Conservation (phyloP, 352 stramenopile genomes). For the Phytophthora multivora region DNA sequence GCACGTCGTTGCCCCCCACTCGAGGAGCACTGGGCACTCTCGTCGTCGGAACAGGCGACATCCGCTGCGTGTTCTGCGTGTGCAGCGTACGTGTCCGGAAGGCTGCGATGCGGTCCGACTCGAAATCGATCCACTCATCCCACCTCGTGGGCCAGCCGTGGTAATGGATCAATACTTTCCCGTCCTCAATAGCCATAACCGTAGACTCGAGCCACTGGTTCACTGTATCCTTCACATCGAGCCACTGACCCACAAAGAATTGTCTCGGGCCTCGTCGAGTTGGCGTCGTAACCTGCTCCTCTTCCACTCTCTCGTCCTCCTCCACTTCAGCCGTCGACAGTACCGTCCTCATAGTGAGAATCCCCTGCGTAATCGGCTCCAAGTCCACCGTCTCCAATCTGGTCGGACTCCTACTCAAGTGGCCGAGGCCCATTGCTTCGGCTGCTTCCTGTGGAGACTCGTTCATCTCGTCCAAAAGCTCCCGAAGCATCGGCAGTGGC, state of each 20-base stretch:
- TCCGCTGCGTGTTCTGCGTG: slow-evolving; percentile 42
- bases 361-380: slow-evolving; percentile 60
- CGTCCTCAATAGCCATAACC: slow-evolving; percentile 87
- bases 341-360: slow-evolving; percentile 60
- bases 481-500: slow-evolving; percentile 43
- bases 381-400: slow-evolving; percentile 35
- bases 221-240: slow-evolving; percentile 97
- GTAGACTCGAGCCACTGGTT: slow-evolving; percentile 99
- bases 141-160: slow-evolving; percentile 97
- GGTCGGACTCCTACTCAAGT: not conserved
- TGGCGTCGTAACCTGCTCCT: not conserved
- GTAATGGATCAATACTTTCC: slow-evolving; percentile 95
- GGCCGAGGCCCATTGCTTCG: slow-evolving; percentile 35
- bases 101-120: slow-evolving; percentile 94
- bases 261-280: slow-evolving; percentile 43
- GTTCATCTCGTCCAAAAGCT: slow-evolving; percentile 44
- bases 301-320: slow-evolving; percentile 1
- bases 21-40: slow-evolving; percentile 56
- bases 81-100: slow-evolving; percentile 94
- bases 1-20: slow-evolving; percentile 50
- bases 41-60: slow-evolving; percentile 65
- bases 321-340: slow-evolving; percentile 42
- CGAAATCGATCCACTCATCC: slow-evolving; percentile 97
- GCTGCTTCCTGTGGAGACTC: slow-evolving; percentile 33
- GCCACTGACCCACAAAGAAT: slow-evolving; percentile 94